Evolutionary conservation across 441 rosid species (phyloP).

Genomic region (Lepidium campestre): DNA sequence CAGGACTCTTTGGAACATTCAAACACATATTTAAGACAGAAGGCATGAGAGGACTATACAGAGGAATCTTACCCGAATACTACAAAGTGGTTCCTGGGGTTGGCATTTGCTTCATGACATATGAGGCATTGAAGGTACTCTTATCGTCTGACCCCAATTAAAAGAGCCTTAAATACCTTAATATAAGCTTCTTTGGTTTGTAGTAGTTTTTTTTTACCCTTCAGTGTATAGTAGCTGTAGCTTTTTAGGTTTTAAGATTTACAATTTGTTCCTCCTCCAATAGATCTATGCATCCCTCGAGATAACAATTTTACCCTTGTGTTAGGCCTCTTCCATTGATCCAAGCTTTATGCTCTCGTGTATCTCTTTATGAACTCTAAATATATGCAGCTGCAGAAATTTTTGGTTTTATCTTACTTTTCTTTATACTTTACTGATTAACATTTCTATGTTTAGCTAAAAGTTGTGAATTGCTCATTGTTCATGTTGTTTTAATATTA

Average conservation of each 20-base stretch:
- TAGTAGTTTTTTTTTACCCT: constrained; percentile 31
- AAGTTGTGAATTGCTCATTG: not conserved
- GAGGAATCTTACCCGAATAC: constrained; percentile 93
- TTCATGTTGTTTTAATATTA: not conserved
- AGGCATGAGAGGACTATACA: constrained; percentile 80
- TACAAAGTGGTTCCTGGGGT: constrained; percentile 95
- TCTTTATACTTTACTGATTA: not conserved
- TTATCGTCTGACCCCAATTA: constrained; percentile 25
- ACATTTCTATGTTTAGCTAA: not conserved
- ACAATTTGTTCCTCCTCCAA: constrained; percentile 8
- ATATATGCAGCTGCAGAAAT: not conserved
- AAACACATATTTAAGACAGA: constrained; percentile 62
- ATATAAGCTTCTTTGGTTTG: constrained; percentile 15
- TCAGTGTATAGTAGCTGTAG: constrained; percentile 18
- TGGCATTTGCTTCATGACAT: constrained; percentile 94
- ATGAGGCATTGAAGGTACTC: constrained; percentile 61
- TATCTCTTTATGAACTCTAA: not conserved
- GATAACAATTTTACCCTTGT: constrained; percentile 21
- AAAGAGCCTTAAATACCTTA: constrained; percentile 9
- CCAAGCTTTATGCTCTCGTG: constrained; percentile 3
- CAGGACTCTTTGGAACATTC: constrained; percentile 68
- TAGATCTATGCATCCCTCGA: not conserved
- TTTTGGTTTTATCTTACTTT: not conserved
- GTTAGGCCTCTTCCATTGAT: constrained; percentile 13
- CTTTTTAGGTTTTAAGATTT: constrained; percentile 2